A percentile compares a stretch with the other conserved stretches of the same genome.
phyloP scores from a whole-genome alignment of 306 rosid genomes.

The Elaeagnus macrophylla region DNA sequence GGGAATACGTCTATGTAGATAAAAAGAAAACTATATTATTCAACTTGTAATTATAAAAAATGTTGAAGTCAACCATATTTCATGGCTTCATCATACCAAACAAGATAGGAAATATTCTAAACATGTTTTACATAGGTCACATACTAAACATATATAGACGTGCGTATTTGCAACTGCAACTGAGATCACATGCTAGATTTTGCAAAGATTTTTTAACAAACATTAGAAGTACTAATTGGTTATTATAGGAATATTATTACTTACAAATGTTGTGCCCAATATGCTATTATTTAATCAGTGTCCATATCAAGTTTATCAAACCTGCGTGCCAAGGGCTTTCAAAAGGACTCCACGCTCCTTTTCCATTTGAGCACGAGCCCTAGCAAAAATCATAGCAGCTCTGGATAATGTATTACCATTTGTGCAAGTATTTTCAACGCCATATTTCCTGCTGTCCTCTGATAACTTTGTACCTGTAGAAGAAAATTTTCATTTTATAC shows the following conservation, averaged over 20 bases:
- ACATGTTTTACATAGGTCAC: too few relatives aligned
- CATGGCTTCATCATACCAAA: too few relatives aligned
- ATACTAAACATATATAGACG: too few relatives aligned
- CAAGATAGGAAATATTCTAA: too few relatives aligned
- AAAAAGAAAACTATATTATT: too few relatives aligned
- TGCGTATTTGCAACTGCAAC: too few relatives aligned
- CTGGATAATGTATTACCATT: constrained; percentile 61
- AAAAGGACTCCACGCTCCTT: constrained; percentile 67
- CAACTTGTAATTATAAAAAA: too few relatives aligned
- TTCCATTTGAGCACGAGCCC: constrained; percentile 83
- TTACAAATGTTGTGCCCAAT: background rate
- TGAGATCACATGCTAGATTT: too few relatives aligned
- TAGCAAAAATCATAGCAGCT: constrained; percentile 57
- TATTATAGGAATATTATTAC: background rate
- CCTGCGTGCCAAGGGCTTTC: constrained; percentile 85
- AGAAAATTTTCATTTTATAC: background rate
- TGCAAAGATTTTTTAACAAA: too few relatives aligned
- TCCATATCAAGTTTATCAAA: constrained; percentile 14
- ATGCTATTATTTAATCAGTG: background rate
- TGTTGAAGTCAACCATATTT: too few relatives aligned
- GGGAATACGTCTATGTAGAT: too few relatives aligned
- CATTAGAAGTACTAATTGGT: too few relatives aligned
- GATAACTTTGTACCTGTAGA: constrained; percentile 71
- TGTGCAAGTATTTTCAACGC: constrained; percentile 74
- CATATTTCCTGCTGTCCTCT: constrained; percentile 92